These are phyloP conservation scores for Nemania sp. DNA, from an alignment of 2,329 filamentous ascomycete genomes.

Conservation along the genomic window DNA sequence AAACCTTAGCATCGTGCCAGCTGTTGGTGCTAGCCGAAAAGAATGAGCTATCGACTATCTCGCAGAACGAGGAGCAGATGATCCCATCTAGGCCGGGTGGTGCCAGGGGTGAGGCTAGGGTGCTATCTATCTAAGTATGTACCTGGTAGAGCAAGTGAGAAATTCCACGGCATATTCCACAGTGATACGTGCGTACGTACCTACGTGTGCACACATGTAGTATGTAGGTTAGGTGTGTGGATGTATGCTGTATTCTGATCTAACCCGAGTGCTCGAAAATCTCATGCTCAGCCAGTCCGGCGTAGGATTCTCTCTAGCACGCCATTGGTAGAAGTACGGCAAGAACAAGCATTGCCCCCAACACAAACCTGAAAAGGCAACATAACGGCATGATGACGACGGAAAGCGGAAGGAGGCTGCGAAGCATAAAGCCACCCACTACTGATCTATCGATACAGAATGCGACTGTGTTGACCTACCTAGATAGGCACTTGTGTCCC, in stretches of 20 bases:
- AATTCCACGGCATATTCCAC: constrained; percentile 2
- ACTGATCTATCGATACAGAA: neutral
- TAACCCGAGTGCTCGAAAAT: constrained; percentile 13
- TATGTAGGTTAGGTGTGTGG: neutral
- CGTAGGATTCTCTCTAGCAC: constrained; percentile 12
- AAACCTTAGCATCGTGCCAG: constrained; percentile 13
- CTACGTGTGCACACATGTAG: neutral
- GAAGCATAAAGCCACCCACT: constrained; percentile 16
- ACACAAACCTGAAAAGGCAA: neutral
- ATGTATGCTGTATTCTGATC: constrained; percentile 1
- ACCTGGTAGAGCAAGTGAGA: neutral
- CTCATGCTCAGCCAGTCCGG: constrained; percentile 2
- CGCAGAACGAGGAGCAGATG: neutral
- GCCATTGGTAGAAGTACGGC: constrained; percentile 25
- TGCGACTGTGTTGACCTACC: neutral
- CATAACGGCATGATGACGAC: constrained; percentile 14
- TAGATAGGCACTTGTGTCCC: neutral
- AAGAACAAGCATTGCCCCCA: neutral
- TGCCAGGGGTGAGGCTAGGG: constrained; percentile 10
- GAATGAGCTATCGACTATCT: constrained; percentile 21
- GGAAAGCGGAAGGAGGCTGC: constrained; percentile 31
- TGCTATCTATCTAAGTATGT: too few relatives aligned
- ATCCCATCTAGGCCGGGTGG: constrained; percentile 4
- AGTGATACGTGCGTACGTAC: constrained; percentile 9
- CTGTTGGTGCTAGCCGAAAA: constrained; percentile 18